Evolutionary conservation across 179 eudicot genomes (phyloP).

Genomic region (Beta corolliflora): DNA sequence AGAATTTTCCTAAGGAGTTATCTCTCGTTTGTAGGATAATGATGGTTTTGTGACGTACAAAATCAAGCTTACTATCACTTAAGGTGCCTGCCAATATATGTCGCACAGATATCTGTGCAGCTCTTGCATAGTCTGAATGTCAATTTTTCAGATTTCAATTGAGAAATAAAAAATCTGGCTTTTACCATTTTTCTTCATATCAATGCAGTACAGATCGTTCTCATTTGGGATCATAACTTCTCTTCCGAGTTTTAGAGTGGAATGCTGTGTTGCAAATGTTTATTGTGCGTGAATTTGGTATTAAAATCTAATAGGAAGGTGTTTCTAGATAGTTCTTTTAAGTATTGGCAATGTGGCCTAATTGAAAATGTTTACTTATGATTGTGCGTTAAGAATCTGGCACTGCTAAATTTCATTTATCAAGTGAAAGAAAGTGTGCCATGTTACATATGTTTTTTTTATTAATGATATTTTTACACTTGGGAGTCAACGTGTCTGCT

Average conservation of each 20-base stretch:
- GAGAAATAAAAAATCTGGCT: not conserved
- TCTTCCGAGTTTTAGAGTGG: not conserved
- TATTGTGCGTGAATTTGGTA: not conserved
- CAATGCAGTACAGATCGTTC: not conserved
- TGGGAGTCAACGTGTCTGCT: slow-evolving; percentile 11
- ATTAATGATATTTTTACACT: not conserved
- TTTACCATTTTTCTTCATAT: not conserved
- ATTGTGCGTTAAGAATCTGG: not conserved
- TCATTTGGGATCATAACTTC: not conserved
- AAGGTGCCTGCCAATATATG: not conserved
- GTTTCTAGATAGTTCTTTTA: too few relatives aligned
- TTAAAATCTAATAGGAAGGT: not conserved
- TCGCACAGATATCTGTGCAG: not conserved
- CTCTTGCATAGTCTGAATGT: not conserved
- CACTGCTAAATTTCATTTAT: not conserved
- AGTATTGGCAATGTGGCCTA: too few relatives aligned
- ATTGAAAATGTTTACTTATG: slow-evolving; percentile 12
- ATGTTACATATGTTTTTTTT: not conserved
- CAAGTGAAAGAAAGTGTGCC: not conserved
- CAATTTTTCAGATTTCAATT: not conserved
- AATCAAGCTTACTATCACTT: not conserved
- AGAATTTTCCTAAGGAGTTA: not conserved
- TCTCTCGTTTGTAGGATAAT: not conserved
- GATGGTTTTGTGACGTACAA: not conserved
- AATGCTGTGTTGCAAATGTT: slow-evolving; percentile 1